A percentile compares a stretch with the other conserved stretches of the same genome.
Conservation (phyloP, 164 flowering plant genomes). For the Paratinospora sagittata region DNA sequence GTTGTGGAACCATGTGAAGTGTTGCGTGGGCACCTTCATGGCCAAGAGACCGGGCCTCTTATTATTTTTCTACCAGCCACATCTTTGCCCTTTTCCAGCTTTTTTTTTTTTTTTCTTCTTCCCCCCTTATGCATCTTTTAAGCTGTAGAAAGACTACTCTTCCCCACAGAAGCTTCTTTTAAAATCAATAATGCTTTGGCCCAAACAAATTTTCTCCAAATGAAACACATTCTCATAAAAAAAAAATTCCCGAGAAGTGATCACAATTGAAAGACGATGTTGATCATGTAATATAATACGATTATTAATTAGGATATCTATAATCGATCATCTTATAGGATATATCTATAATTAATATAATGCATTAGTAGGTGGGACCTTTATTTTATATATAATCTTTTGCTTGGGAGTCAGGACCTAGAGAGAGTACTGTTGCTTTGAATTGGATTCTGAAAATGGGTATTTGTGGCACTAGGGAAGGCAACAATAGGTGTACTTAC, state of each 20-base stretch:
- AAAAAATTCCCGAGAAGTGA: no score
- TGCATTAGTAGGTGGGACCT: background rate
- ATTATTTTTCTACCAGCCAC: constrained; percentile 1
- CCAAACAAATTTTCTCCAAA: constrained; percentile 1
- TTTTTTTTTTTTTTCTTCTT: no score
- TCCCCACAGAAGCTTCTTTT: constrained; percentile 4
- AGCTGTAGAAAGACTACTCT: background rate
- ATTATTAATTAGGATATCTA: no score
- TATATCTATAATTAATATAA: background rate
- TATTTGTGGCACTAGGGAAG: background rate
- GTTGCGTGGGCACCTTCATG: background rate
- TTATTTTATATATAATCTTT: background rate
- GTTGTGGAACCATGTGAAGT: constrained; percentile 1
- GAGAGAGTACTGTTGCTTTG: background rate
- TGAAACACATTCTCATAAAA: background rate
- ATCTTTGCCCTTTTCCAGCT: background rate
- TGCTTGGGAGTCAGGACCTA: background rate
- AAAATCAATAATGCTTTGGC: constrained; percentile 1
- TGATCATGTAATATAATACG: background rate
- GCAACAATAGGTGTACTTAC: background rate
- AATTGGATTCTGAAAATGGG: constrained; percentile 4
- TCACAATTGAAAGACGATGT: background rate
- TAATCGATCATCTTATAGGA: background rate
- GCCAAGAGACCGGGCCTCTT: background rate
- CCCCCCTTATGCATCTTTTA: background rate